Evolutionary conservation across 768 basidiomycete species (phyloP).

Genomic region (Boletus reticulatus): DNA sequence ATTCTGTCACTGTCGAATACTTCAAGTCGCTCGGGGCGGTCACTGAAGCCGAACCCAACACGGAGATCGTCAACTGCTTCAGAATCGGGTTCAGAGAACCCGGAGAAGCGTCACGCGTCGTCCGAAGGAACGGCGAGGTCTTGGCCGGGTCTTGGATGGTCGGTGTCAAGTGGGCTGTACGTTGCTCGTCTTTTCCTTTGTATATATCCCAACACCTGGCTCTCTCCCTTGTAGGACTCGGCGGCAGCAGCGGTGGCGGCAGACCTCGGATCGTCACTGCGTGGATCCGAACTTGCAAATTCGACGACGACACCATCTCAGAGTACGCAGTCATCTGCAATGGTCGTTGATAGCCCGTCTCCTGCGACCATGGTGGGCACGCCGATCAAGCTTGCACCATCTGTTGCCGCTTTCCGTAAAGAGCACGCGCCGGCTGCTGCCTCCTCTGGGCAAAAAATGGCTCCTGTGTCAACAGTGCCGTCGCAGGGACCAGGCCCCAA

Average conservation of each 20-base stretch:
- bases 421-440: slow-evolving; percentile 28
- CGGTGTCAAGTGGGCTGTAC: slow-evolving; percentile 81
- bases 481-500: slow-evolving; percentile 36
- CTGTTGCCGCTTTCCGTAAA: slow-evolving; percentile 68
- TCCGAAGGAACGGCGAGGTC: slow-evolving; percentile 81
- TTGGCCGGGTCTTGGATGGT: slow-evolving; percentile 78
- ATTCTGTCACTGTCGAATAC: slow-evolving; percentile 67
- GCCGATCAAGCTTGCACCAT: slow-evolving; percentile 70
- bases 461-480: slow-evolving; percentile 4
- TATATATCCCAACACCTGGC: background rate
- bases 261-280: slow-evolving; percentile 43
- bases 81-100: slow-evolving; percentile 70
- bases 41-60: slow-evolving; percentile 64
- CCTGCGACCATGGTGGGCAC: slow-evolving; percentile 55
- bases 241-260: slow-evolving; percentile 39
- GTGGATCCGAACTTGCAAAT: slow-evolving; percentile 15
- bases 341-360: slow-evolving; percentile 47
- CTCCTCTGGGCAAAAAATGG: slow-evolving; percentile 24
- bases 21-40: slow-evolving; percentile 71
- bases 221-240: slow-evolving; percentile 49
- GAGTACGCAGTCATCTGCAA: slow-evolving; percentile 35
- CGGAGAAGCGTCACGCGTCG: slow-evolving; percentile 74
- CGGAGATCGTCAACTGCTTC: slow-evolving; percentile 78
- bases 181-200: slow-evolving; percentile 28
- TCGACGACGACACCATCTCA: slow-evolving; percentile 6